These are phyloP conservation scores for Salix caprea DNA, from an alignment of 345 rosid genomes.

Conservation along the genomic window DNA sequence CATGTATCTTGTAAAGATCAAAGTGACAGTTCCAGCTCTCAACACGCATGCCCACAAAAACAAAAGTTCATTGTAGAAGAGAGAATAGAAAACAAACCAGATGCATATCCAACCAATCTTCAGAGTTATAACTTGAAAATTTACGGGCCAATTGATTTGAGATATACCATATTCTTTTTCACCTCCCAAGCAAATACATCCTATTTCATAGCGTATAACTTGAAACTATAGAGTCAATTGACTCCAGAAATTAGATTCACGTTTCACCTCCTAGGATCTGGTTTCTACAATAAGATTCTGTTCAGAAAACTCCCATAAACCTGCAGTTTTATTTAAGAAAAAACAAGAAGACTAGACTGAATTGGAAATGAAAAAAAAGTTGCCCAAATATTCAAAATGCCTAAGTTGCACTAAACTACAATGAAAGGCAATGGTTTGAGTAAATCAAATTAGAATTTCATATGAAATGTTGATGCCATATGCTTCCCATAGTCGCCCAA, in stretches of 20 bases:
- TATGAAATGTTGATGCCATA: neutral
- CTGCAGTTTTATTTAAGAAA: neutral
- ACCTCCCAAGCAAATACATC: neutral
- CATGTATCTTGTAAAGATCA: too few species aligned
- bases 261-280: neutral
- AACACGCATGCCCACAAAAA: neutral
- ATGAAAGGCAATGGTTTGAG: neutral
- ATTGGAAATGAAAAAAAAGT: too few species aligned
- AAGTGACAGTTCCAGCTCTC: too few species aligned
- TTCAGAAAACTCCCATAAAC: neutral
- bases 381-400: neutral
- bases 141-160: neutral
- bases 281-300: neutral
- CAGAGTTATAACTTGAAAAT: neutral
- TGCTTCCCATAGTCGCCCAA: neutral
- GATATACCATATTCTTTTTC: neutral
- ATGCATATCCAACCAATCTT: neutral
- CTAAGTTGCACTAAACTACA: neutral
- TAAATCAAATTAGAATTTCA: neutral
- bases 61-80: neutral
- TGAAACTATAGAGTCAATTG: neutral
- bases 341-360: too few species aligned
- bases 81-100: neutral
- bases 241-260: neutral
- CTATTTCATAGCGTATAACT: neutral